These are phyloP conservation scores for Diplosphaera chodatii DNA, from an alignment of 139 green algal genomes.

Conservation along the genomic window DNA sequence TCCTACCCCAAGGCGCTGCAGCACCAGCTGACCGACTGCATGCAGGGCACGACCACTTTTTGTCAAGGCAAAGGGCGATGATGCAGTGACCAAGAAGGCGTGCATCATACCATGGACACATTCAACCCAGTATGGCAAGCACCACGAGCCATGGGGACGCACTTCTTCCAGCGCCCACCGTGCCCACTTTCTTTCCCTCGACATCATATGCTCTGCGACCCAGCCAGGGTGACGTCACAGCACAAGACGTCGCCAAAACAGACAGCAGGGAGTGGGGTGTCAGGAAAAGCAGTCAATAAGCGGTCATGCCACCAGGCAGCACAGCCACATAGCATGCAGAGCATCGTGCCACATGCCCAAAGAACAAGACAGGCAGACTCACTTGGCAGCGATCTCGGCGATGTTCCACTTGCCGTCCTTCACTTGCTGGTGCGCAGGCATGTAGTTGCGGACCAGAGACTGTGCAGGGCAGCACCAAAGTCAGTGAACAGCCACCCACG, in stretches of 20 bases:
- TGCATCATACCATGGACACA: too few species aligned
- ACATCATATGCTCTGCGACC: constrained; percentile 18
- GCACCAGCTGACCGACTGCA: constrained; percentile 7
- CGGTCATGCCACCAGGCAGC: too few species aligned
- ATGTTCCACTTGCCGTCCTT: constrained; percentile 14
- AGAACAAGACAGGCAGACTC: neutral
- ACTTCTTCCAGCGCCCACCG: constrained; percentile 15
- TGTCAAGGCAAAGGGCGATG: too few species aligned
- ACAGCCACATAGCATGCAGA: too few species aligned
- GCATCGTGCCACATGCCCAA: too few species aligned
- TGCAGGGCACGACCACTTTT: too few species aligned
- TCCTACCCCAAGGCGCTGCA: constrained; percentile 19
- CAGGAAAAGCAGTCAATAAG: too few species aligned
- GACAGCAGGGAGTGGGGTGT: too few species aligned
- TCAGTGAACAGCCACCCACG: too few species aligned
- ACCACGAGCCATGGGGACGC: too few species aligned
- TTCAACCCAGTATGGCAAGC: too few species aligned
- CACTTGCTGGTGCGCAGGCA: constrained; percentile 10
- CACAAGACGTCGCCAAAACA: neutral
- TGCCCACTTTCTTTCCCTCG: constrained; percentile 18
- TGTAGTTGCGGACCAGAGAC: constrained; percentile 17
- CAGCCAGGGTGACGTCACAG: neutral
- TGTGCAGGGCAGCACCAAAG: constrained; percentile 1
- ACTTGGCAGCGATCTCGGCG: neutral
- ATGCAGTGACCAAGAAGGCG: too few species aligned